These are phyloP conservation scores for Harringtonia aguacate DNA, from an alignment of 2,329 filamentous ascomycete species.

Conservation along the genomic window DNA sequence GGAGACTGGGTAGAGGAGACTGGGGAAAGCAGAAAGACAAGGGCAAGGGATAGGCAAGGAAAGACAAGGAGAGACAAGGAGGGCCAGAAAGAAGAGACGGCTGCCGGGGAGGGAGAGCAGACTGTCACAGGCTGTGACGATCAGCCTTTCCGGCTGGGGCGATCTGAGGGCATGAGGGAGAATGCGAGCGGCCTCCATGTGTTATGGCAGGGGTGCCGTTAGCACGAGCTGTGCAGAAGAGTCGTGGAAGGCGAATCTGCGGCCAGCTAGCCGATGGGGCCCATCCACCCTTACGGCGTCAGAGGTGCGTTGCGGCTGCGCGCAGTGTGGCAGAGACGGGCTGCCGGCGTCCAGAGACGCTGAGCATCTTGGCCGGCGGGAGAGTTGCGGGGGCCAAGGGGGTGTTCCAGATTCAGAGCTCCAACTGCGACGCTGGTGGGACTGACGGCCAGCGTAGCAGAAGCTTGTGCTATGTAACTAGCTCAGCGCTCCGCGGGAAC, in stretches of 20 bases:
- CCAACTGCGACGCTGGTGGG: conserved; percentile 2
- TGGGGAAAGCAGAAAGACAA: conserved; percentile 8
- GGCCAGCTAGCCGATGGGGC: no score
- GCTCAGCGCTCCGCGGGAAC: no score
- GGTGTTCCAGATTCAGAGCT: not conserved
- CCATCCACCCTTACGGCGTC: not conserved
- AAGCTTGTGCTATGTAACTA: no score
- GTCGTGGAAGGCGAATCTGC: no score
- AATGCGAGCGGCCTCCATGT: not conserved
- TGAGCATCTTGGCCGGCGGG: not conserved
- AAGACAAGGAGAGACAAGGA: not conserved
- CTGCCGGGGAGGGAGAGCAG: not conserved
- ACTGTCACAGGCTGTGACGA: conserved; percentile 4
- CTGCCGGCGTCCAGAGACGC: no score
- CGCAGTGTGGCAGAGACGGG: not conserved
- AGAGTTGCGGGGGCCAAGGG: not conserved
- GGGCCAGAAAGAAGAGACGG: conserved; percentile 1
- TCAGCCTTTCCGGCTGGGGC: conserved; percentile 2
- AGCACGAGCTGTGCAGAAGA: not conserved
- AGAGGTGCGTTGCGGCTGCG: no score
- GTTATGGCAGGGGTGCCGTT: not conserved
- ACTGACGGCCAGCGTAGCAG: no score
- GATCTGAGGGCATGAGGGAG: not conserved
- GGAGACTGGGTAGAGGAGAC: not conserved
- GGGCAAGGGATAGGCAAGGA: not conserved